Evolutionary conservation across 306 rosid genomes (phyloP).

Genomic region (Prunus campanulata): DNA sequence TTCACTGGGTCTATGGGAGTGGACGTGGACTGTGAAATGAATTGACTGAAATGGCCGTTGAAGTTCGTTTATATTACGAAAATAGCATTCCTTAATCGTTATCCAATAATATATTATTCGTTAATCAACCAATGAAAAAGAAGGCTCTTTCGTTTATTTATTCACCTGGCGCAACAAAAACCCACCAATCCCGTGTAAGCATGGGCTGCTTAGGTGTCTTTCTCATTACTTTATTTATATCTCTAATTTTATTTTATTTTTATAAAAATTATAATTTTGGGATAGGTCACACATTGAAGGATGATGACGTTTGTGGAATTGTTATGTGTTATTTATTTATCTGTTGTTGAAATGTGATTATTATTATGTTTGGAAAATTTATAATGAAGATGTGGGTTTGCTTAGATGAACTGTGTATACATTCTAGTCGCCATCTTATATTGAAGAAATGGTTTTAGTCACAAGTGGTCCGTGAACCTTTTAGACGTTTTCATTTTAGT

Average conservation of each 20-base stretch:
- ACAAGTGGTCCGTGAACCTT: too few species aligned
- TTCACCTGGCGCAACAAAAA: neutral
- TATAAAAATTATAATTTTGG: neutral
- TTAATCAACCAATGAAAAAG: neutral
- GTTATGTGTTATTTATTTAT: neutral
- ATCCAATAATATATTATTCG: too few species aligned
- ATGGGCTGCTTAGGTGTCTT: neutral
- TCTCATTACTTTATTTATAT: neutral
- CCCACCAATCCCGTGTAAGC: constrained; percentile 2
- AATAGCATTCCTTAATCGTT: neutral
- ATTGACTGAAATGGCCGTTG: neutral
- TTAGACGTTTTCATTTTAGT: too few species aligned
- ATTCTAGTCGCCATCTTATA: too few species aligned
- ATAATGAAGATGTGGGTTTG: neutral
- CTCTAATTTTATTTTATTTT: neutral
- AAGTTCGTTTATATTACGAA: neutral
- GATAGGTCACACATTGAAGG: neutral
- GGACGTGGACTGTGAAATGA: neutral
- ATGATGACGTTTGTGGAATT: neutral
- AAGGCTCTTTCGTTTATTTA: neutral
- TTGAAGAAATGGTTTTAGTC: too few species aligned
- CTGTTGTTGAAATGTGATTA: neutral
- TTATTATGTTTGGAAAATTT: constrained; percentile 1
- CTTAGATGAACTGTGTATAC: neutral
- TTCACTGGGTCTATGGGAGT: neutral